phyloP scores from a whole-genome alignment of 768 basidiomycete species.

The Rhodosporidiobolus sp. region DNA sequence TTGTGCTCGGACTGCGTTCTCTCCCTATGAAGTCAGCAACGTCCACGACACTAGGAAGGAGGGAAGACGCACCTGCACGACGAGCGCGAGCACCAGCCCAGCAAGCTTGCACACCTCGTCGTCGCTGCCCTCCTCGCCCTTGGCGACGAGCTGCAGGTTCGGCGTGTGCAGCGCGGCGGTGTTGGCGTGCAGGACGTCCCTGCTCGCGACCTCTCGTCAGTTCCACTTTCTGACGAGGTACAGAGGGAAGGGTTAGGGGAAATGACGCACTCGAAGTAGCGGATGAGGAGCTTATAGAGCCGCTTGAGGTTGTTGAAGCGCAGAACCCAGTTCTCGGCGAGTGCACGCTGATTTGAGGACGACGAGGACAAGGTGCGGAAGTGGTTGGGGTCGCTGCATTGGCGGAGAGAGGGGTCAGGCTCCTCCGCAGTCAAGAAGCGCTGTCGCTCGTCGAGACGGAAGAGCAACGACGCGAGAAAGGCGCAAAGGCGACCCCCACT shows the following conservation, averaged over 20 bases:
- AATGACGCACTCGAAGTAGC: constrained; percentile 62
- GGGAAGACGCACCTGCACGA: constrained; percentile 26
- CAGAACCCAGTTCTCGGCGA: constrained; percentile 83
- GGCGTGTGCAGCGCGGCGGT: constrained; percentile 77
- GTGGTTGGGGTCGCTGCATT: constrained; percentile 68
- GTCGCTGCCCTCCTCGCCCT: constrained; percentile 64
- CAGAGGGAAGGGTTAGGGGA: neutral
- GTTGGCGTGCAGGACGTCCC: constrained; percentile 66
- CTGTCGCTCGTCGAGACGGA: too few species aligned
- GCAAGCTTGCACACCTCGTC: constrained; percentile 33
- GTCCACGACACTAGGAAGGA: constrained; percentile 65
- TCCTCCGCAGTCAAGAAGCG: too few species aligned
- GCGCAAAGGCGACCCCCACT: neutral
- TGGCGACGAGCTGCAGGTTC: constrained; percentile 78
- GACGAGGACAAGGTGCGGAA: constrained; percentile 65
- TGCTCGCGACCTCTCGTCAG: neutral
- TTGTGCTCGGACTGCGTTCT: constrained; percentile 72
- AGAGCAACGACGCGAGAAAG: neutral
- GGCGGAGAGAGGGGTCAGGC: too few species aligned
- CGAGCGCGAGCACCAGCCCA: constrained; percentile 26
- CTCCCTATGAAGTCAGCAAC: constrained; percentile 63
- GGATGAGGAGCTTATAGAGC: constrained; percentile 80
- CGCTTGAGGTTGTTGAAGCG: constrained; percentile 79
- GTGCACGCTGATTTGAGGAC: constrained; percentile 51
- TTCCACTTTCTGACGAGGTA: neutral